Conservation (phyloP, 495 filamentous ascomycete genomes). For the Schizothecium vesticola region DNA sequence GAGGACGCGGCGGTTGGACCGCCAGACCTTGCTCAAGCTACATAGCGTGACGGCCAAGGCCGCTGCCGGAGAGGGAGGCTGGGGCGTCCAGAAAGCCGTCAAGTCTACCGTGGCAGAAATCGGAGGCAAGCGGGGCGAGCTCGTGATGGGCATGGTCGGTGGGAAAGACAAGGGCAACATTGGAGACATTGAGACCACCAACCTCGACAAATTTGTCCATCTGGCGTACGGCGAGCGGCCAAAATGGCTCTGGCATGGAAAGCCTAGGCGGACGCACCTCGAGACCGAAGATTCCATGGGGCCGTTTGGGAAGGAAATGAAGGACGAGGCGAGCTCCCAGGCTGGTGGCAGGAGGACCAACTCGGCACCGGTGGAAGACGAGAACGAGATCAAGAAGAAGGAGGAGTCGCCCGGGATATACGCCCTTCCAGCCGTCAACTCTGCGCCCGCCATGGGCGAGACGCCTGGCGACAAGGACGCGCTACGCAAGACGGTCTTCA, state of each 20-base stretch:
- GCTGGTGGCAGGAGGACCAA: constrained; percentile 47
- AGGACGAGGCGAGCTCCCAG: constrained; percentile 25
- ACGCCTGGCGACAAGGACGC: constrained; percentile 58
- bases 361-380: constrained; percentile 44
- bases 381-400: constrained; percentile 33
- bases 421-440: constrained; percentile 32
- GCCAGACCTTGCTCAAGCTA: constrained; percentile 72
- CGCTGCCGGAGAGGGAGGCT: constrained; percentile 65
- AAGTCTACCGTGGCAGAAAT: constrained; percentile 94
- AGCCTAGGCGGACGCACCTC: constrained; percentile 53
- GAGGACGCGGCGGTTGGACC: constrained; percentile 71
- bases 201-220: constrained; percentile 76
- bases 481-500: constrained; percentile 63
- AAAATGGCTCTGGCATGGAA: constrained; percentile 95
- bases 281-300: constrained; percentile 50
- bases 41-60: constrained; percentile 82
- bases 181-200: constrained; percentile 83
- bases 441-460: constrained; percentile 38
- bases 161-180: constrained; percentile 82
- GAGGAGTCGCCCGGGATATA: constrained; percentile 38
- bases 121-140: constrained; percentile 89
- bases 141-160: constrained; percentile 91
- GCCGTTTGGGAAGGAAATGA: constrained; percentile 59
- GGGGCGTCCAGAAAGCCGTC: constrained; percentile 79
- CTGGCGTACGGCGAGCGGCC: constrained; percentile 71